Evolutionary conservation across 352 stramenopile genomes (phyloP).

Genomic region (Phytophthora sansomeana): DNA sequence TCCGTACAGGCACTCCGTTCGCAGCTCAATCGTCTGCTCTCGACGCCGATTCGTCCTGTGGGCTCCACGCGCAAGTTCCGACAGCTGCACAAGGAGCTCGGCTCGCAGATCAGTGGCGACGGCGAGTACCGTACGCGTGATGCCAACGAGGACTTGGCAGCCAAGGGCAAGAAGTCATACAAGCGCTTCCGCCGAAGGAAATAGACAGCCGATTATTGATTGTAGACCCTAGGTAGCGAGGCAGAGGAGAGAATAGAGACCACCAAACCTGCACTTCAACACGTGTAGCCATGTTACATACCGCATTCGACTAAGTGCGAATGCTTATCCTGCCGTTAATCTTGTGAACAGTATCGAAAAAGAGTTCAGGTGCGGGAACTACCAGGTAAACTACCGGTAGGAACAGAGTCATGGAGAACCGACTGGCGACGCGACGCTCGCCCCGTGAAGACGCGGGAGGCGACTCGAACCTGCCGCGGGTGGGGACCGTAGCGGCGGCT

Average conservation of each 20-base stretch:
- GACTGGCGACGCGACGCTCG: slow-evolving; percentile 39
- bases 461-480: slow-evolving; percentile 28
- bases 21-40: slow-evolving; percentile 66
- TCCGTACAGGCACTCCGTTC: slow-evolving; percentile 65
- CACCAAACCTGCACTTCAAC: slow-evolving; percentile 3
- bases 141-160: slow-evolving; percentile 72
- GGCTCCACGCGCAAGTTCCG: slow-evolving; percentile 86
- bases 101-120: slow-evolving; percentile 58
- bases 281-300: slow-evolving; percentile 18
- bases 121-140: slow-evolving; percentile 84
- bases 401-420: slow-evolving; percentile 50
- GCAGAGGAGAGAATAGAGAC: slow-evolving; percentile 21
- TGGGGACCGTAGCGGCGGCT: slow-evolving; percentile 42
- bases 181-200: slow-evolving; percentile 83
- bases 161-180: slow-evolving; percentile 83
- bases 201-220: slow-evolving; percentile 15
- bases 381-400: no score
- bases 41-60: slow-evolving; percentile 72
- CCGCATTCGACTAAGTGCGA: slow-evolving; percentile 5
- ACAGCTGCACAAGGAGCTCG: slow-evolving; percentile 81
- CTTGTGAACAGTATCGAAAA: slow-evolving; percentile 9
- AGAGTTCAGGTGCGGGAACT: slow-evolving; percentile 16
- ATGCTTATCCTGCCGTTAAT: not conserved
- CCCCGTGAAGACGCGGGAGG: slow-evolving; percentile 21
- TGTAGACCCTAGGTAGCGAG: not conserved